A percentile compares a stretch with the other conserved stretches of the same genome.
Conservation (phyloP, 345 rosid species). For the Eucalyptus coolabah region DNA sequence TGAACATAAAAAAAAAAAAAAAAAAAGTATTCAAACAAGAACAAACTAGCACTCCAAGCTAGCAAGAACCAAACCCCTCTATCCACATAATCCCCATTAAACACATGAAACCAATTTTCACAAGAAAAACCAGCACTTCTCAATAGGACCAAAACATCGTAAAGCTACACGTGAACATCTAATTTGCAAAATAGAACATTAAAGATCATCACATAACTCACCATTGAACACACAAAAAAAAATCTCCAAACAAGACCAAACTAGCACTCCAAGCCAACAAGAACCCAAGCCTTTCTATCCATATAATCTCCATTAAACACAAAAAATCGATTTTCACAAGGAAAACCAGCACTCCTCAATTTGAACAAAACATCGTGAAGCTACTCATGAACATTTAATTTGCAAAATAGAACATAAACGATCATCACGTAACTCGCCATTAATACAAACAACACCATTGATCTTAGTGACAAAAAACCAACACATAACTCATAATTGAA, state of each 20-base stretch:
- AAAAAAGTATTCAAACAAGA: too few relatives aligned
- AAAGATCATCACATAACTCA: conserved; percentile 9
- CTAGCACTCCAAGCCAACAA: conserved; percentile 56
- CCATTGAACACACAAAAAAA: background rate
- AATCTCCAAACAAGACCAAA: background rate
- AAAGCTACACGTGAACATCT: conserved; percentile 84
- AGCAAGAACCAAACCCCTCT: conserved; percentile 90
- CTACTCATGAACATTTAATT: conserved; percentile 59
- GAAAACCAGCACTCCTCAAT: conserved; percentile 52
- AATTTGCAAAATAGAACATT: conserved; percentile 50
- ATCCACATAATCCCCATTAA: conserved; percentile 92
- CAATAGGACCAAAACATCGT: conserved; percentile 53
- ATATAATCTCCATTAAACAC: conserved; percentile 96
- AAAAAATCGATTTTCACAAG: conserved; percentile 42
- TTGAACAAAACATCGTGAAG: conserved; percentile 69
- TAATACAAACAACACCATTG: too few relatives aligned
- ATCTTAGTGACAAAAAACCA: too few relatives aligned
- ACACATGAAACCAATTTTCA: conserved; percentile 51
- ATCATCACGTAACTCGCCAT: too few relatives aligned
- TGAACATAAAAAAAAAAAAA: too few relatives aligned
- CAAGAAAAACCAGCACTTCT: conserved; percentile 58
- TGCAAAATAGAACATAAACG: too few relatives aligned
- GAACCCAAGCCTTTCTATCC: conserved; percentile 97
- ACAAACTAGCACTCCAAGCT: conserved; percentile 42
- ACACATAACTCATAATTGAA: too few relatives aligned